Evolutionary conservation across 2,329 filamentous ascomycete species (phyloP).

Genomic region (Penicillium expansum): DNA sequence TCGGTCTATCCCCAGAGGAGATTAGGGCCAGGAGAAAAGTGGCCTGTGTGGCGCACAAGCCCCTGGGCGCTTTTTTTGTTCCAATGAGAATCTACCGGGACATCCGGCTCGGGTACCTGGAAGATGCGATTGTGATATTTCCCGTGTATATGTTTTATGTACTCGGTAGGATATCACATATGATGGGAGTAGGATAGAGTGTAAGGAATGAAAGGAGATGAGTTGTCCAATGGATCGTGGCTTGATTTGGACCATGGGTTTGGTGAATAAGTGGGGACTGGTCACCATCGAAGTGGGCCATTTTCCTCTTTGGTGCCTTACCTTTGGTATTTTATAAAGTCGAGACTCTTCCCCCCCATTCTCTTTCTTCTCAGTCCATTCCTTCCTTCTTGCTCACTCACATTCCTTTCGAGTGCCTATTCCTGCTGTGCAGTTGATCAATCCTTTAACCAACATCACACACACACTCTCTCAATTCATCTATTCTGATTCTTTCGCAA

Average conservation of each 20-base stretch:
- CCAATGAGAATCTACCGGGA: constrained; percentile 1
- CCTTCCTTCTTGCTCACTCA: constrained; percentile 19
- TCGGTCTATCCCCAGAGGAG: background rate
- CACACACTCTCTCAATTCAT: background rate
- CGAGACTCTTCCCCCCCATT: background rate
- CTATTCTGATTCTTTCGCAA: constrained; percentile 18
- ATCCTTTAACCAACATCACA: constrained; percentile 8
- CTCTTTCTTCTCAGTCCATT: background rate
- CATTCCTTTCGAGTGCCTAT: constrained; percentile 21
- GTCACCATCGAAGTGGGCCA: background rate
- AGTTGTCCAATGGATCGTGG: constrained; percentile 1
- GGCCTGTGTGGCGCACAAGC: background rate
- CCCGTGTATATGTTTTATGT: background rate
- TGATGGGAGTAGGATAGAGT: background rate
- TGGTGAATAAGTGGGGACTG: background rate
- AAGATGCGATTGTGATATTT: background rate
- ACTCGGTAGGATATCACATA: no score
- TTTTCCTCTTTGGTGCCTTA: background rate
- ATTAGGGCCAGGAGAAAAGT: background rate
- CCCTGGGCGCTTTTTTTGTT: background rate
- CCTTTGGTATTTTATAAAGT: constrained; percentile 4
- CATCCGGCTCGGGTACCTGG: constrained; percentile 4
- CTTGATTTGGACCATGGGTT: constrained; percentile 4
- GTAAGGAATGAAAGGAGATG: background rate
- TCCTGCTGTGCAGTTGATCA: constrained; percentile 29